These are phyloP conservation scores for Chaetomium olivaceum DNA, from an alignment of 2,329 filamentous ascomycete genomes.

Conservation along the genomic window DNA sequence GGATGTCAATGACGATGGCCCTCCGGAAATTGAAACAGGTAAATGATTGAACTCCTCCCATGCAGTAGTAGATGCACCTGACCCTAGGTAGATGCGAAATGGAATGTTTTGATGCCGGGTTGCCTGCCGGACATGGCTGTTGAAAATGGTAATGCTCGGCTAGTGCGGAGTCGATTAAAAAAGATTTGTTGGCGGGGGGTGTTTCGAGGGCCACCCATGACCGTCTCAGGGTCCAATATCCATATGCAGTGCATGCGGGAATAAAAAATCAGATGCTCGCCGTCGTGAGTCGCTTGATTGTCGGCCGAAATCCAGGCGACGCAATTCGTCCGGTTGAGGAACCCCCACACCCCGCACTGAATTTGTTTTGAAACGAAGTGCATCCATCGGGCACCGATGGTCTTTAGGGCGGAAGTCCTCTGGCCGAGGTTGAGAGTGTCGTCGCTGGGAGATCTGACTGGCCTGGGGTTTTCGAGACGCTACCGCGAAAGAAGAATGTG, in stretches of 20 bases:
- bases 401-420: not conserved
- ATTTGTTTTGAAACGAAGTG: not conserved
- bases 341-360: slow-evolving; percentile 5
- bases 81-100: not conserved
- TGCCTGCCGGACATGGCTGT: not conserved
- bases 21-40: not conserved
- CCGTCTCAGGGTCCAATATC: slow-evolving; percentile 1
- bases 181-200: slow-evolving; percentile 1
- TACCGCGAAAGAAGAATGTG: not conserved
- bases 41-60: slow-evolving; percentile 7
- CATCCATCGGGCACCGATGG: not conserved
- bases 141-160: not conserved
- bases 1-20: not conserved
- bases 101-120: not conserved
- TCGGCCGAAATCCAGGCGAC: not conserved
- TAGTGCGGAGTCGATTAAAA: slow-evolving; percentile 7
- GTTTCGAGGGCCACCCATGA: slow-evolving; percentile 2
- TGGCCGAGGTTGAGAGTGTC: not conserved
- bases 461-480: not conserved
- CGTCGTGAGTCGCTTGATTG: not conserved
- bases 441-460: not conserved
- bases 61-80: not conserved
- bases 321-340: not conserved
- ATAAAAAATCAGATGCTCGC: slow-evolving; percentile 16
- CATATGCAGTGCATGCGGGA: slow-evolving; percentile 23